Evolutionary conservation across 2,329 filamentous ascomycete genomes (phyloP).

Genomic region (Keithomyces neogunnii): DNA sequence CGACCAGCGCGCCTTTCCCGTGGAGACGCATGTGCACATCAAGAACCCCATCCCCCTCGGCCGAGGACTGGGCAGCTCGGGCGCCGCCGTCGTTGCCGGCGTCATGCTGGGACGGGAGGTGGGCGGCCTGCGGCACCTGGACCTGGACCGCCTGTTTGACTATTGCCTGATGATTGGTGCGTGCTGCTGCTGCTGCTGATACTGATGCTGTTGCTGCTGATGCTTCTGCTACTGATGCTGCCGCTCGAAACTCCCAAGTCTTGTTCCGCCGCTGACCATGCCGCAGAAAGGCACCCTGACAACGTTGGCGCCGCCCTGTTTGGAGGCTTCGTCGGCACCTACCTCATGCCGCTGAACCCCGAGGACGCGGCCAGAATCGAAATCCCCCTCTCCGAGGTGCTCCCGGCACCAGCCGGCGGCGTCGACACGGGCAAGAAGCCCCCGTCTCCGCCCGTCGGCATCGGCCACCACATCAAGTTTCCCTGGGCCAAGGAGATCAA

Average conservation of each 20-base stretch:
- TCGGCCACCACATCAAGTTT: constrained; percentile 95
- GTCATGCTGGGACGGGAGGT: constrained; percentile 90
- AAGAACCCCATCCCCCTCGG: constrained; percentile 92
- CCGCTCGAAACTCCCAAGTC: not conserved
- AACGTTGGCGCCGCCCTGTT: constrained; percentile 93
- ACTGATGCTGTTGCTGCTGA: not conserved
- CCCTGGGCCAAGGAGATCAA: constrained; percentile 93
- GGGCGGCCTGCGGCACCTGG: constrained; percentile 64
- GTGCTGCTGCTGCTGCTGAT: constrained; percentile 11
- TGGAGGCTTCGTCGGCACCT: constrained; percentile 93
- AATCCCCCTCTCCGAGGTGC: constrained; percentile 88
- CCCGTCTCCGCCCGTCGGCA: constrained; percentile 81
- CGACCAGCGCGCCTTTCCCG: constrained; percentile 73
- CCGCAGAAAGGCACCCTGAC: constrained; percentile 73
- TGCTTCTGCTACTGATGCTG: too few relatives aligned
- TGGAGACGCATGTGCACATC: constrained; percentile 85
- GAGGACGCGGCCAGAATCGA: constrained; percentile 86
- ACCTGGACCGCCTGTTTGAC: constrained; percentile 78
- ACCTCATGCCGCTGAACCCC: constrained; percentile 83
- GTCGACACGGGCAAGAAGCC: constrained; percentile 81
- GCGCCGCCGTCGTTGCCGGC: constrained; percentile 89
- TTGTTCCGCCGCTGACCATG: not conserved
- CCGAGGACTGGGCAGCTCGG: constrained; percentile 87
- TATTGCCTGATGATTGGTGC: constrained; percentile 93
- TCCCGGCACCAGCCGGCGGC: constrained; percentile 83